Conservation (phyloP, 2,329 filamentous ascomycete species). For the Ophiobolus disseminans region DNA sequence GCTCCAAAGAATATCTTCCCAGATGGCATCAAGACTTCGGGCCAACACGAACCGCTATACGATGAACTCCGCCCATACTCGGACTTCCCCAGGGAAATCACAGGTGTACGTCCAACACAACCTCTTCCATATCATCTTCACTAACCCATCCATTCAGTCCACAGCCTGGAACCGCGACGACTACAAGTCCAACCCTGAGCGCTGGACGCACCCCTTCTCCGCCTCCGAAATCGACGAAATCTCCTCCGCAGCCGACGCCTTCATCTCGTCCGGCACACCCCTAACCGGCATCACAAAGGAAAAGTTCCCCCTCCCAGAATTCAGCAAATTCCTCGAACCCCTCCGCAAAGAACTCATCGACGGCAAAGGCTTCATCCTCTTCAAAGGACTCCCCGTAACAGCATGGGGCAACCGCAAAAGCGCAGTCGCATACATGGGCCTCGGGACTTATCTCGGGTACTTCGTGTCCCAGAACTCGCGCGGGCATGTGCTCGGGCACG, state of each 20-base stretch:
- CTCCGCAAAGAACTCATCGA: constrained; percentile 74
- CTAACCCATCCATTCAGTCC: too few species aligned
- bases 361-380: constrained; percentile 88
- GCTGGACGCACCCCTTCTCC: constrained; percentile 76
- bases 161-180: constrained; percentile 76
- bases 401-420: constrained; percentile 81
- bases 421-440: constrained; percentile 77
- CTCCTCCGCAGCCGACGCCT: constrained; percentile 70
- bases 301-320: constrained; percentile 67
- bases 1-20: constrained; percentile 62
- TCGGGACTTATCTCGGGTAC: constrained; percentile 83
- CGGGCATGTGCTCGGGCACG: constrained; percentile 86
- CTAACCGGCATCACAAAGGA: constrained; percentile 74
- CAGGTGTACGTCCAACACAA: constrained; percentile 51
- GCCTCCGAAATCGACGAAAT: constrained; percentile 72
- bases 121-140: not conserved
- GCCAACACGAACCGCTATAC: constrained; percentile 75
- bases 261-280: constrained; percentile 69
- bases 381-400: constrained; percentile 81
- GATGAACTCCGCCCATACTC: constrained; percentile 70
- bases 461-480: constrained; percentile 86
- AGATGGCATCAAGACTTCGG: constrained; percentile 71
- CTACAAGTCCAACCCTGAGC: constrained; percentile 67
- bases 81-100: constrained; percentile 73
- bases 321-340: constrained; percentile 60